These are phyloP conservation scores for Cordyceps militaris DNA, from an alignment of 2,329 filamentous ascomycete species.

Conservation along the genomic window DNA sequence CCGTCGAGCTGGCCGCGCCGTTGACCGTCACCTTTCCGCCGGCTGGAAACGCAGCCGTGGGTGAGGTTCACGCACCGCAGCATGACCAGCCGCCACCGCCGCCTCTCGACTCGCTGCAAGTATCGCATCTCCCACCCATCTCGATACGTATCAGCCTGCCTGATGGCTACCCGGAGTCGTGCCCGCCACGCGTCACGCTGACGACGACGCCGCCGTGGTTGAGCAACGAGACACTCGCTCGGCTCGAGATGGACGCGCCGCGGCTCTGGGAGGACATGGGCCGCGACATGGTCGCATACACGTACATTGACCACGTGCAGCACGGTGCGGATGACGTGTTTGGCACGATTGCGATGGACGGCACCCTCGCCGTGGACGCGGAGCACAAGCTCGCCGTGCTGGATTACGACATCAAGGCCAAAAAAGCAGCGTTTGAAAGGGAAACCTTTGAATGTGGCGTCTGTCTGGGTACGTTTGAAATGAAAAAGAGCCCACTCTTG, in stretches of 20 bases:
- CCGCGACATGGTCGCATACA: slow-evolving; percentile 51
- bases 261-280: slow-evolving; percentile 57
- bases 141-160: slow-evolving; percentile 48
- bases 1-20: slow-evolving; percentile 46
- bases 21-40: slow-evolving; percentile 53
- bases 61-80: not conserved
- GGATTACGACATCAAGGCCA: slow-evolving; percentile 70
- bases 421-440: slow-evolving; percentile 68
- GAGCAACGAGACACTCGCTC: slow-evolving; percentile 36
- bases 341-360: slow-evolving; percentile 43
- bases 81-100: slow-evolving; percentile 6
- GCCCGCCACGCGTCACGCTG: slow-evolving; percentile 44
- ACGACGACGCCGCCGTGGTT: slow-evolving; percentile 54
- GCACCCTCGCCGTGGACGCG: slow-evolving; percentile 44
- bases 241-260: slow-evolving; percentile 43
- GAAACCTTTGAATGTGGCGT: slow-evolving; percentile 84
- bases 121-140: slow-evolving; percentile 53
- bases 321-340: slow-evolving; percentile 54
- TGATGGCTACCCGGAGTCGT: slow-evolving; percentile 47
- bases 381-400: slow-evolving; percentile 64
- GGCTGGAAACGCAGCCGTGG: slow-evolving; percentile 21
- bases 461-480: slow-evolving; percentile 57
- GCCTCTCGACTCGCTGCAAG: slow-evolving; percentile 38
- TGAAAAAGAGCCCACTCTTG: not conserved
- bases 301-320: slow-evolving; percentile 57